These are phyloP conservation scores for Onygenales sp. DNA, from an alignment of 2,329 filamentous ascomycete species.

Conservation along the genomic window DNA sequence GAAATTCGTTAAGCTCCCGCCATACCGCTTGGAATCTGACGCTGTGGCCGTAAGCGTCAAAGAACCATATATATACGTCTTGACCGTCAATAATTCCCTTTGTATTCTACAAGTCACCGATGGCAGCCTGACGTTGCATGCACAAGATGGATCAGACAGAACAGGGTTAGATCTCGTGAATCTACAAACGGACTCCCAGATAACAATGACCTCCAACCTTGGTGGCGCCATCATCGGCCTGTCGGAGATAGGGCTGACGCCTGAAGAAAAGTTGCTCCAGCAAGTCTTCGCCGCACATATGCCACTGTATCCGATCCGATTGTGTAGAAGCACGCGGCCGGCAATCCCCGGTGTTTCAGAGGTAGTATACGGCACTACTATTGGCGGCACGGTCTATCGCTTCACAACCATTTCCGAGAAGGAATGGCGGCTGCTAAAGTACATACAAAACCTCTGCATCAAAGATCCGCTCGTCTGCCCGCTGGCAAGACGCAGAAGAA, in stretches of 20 bases:
- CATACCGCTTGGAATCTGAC: conserved; percentile 36
- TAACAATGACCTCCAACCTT: conserved; percentile 41
- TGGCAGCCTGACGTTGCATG: conserved; percentile 25
- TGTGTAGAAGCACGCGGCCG: conserved; percentile 11
- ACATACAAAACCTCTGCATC: conserved; percentile 61
- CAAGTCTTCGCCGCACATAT: conserved; percentile 22
- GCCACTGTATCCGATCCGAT: conserved; percentile 24
- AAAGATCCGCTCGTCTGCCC: conserved; percentile 41
- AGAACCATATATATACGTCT: conserved; percentile 41
- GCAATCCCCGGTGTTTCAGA: conserved; percentile 21
- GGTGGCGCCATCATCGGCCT: conserved; percentile 42
- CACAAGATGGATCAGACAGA: conserved; percentile 23
- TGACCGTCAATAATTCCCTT: conserved; percentile 46
- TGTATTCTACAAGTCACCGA: conserved; percentile 35
- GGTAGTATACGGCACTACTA: conserved; percentile 53
- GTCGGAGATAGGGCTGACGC: conserved; percentile 15
- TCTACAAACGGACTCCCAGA: conserved; percentile 30
- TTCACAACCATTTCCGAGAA: conserved; percentile 56
- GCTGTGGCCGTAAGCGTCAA: conserved; percentile 42
- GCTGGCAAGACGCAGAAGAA: conserved; percentile 29
- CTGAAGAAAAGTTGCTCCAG: conserved; percentile 23
- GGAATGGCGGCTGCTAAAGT: conserved; percentile 59
- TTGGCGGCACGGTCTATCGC: conserved; percentile 61
- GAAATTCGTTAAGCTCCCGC: conserved; percentile 32
- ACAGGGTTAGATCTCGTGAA: conserved; percentile 28